A percentile compares a stretch with the other conserved stretches of the same genome.
phyloP scores from a whole-genome alignment of 331 rosid genomes.

The Cucumis variabilis region DNA sequence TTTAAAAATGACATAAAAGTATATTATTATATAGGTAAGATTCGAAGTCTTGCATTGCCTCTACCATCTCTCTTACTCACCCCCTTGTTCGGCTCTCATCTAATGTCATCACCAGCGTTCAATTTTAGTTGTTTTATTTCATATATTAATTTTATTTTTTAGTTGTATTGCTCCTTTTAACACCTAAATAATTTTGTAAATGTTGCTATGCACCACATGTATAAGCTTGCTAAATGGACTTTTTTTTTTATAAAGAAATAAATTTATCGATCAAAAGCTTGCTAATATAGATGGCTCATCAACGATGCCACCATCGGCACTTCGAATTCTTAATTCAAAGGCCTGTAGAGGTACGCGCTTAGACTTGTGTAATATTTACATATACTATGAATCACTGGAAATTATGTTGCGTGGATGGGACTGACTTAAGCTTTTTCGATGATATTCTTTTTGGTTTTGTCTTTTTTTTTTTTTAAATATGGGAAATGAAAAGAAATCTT shows the following conservation, averaged over 20 bases:
- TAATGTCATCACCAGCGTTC: no score
- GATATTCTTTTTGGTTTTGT: background rate
- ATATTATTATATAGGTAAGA: no score
- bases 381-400: background rate
- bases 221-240: slow-evolving; percentile 62
- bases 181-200: no score
- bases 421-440: background rate
- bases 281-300: slow-evolving; percentile 98
- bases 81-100: no score
- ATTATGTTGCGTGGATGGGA: background rate
- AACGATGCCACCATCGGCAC: slow-evolving; percentile 81
- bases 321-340: slow-evolving; percentile 82
- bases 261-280: slow-evolving; percentile 47
- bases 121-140: no score
- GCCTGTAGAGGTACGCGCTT: slow-evolving; percentile 86
- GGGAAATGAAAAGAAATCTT: no score
- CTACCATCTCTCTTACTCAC: no score
- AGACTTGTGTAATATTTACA: slow-evolving; percentile 26
- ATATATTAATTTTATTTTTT: no score
- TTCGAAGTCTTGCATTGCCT: no score
- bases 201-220: slow-evolving; percentile 1
- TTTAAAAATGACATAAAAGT: no score
- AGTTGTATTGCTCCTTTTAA: no score
- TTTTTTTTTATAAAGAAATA: background rate
- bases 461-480: no score